Base-by-base conservation (phyloP, 129 eudicot species). In the Lactuca sativa region DNA sequence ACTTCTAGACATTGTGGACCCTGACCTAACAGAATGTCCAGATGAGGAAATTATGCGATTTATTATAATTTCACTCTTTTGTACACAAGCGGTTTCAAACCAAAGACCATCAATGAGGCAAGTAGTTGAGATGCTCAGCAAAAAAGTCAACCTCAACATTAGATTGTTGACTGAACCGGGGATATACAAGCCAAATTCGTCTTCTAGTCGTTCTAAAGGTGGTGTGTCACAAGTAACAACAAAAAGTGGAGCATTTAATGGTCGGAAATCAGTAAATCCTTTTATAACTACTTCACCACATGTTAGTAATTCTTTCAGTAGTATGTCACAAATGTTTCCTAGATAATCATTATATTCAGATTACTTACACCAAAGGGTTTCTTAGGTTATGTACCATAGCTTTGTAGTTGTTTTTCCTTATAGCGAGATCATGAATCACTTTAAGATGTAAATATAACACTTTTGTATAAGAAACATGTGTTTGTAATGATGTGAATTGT, bases 41-140 rank as follows among this genome's bases (percentile, higher is more conserved):
- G 69, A 77, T 56, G 84, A 79, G 4, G 91, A 83, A 73, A 64
- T 84, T 47, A 48, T 69, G 49, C 82, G 87, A 2, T 86, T 86
- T 81, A 78, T 84, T 37, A 81, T 77, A 38, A 78, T 88, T 66
- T 95, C 96, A 6, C 79, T 92, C 32, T 86, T 86, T 38, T 92
- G 97, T 59, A 86, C 90, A 14, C 96, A 88, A 76, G 85, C 88
- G 37, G 77, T 77, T 75, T 71, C 97, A 57, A 62, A 62, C 47
- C 88, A 80, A 34, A 82, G 97, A 79, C 97, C 96, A 0, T 77
- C 80, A 14, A 88, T 92, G 97, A 88, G 70, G 21, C 88, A 92
- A 82, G 96, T 92, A 25, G 57, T 88, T 25, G 83, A 75, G 72
- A 88, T 88, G 97, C 91, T 92, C 9, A 66, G 91, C 0, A 82